Conservation (phyloP, 1,284 basidiomycete genomes). For the Pulveroboletus sp. region DNA sequence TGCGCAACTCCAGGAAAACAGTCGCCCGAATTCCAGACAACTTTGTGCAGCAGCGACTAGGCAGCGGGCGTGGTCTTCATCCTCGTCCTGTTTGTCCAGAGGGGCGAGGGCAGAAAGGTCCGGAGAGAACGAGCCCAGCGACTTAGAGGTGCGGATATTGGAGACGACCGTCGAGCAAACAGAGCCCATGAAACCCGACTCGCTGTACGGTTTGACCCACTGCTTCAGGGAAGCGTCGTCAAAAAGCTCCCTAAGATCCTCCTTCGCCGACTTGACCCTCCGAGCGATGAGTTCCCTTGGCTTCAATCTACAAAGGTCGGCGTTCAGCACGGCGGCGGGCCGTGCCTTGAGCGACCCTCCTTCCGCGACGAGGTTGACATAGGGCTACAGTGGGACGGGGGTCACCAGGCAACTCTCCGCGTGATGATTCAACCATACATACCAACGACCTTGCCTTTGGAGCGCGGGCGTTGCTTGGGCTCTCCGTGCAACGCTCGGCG, state of each 20-base stretch:
- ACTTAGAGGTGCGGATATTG: not conserved
- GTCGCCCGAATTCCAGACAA: constrained; percentile 8
- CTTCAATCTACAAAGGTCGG: not conserved
- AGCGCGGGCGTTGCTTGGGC: constrained; percentile 2
- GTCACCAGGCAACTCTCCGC: not conserved
- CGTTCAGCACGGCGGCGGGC: not conserved
- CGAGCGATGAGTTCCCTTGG: constrained; percentile 4
- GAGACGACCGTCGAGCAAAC: not conserved
- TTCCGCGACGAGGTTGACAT: constrained; percentile 3
- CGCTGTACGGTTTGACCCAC: not conserved
- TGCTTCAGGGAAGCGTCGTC: not conserved
- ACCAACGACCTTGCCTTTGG: constrained; percentile 13
- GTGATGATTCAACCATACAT: not conserved
- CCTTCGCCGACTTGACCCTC: constrained; percentile 6
- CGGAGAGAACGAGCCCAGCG: not conserved
- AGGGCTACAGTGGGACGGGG: not conserved
- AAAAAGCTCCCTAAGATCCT: not conserved
- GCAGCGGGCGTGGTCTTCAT: not conserved
- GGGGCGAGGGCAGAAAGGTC: not conserved
- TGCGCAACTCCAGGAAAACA: not conserved
- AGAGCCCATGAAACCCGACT: not conserved
- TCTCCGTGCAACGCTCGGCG: not conserved
- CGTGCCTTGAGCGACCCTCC: constrained; percentile 4
- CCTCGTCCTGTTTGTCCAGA: not conserved
- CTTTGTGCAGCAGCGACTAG: not conserved